Percentiles rank a stretch among this genome's conserved stretches.
phyloP scores from a whole-genome alignment of 257 asterid species.

The Nyctanthes arbortristis region DNA sequence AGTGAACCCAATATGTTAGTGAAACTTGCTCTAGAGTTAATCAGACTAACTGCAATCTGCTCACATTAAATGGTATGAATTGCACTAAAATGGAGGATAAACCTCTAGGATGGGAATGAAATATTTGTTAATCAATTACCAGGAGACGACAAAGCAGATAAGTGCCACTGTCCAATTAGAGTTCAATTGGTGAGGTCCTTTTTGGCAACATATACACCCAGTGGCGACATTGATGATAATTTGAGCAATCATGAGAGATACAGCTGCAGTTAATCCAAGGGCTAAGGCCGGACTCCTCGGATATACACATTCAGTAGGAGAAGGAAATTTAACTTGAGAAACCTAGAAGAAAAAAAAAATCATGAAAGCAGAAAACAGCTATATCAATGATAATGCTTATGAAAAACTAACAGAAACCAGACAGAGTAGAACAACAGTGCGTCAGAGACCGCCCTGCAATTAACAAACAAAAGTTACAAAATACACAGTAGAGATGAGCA shows the following conservation, averaged over 20 bases:
- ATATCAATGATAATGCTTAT: background rate
- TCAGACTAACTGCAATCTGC: background rate
- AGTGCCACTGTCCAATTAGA: conserved; percentile 73
- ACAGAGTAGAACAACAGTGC: background rate
- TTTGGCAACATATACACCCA: conserved; percentile 84
- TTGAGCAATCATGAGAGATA: conserved; percentile 81
- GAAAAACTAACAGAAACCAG: background rate
- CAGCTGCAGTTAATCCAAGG: conserved; percentile 78
- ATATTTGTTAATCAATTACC: conserved; percentile 48
- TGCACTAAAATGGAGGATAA: background rate
- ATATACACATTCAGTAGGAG: conserved; percentile 73
- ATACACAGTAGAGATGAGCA: background rate
- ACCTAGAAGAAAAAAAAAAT: conserved; percentile 47
- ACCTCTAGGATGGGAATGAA: background rate
- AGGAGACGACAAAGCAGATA: conserved; percentile 75
- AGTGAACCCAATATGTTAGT: background rate
- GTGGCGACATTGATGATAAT: conserved; percentile 67
- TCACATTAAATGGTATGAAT: background rate
- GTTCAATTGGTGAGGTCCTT: conserved; percentile 58
- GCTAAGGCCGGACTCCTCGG: conserved; percentile 87
- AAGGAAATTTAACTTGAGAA: conserved; percentile 56
- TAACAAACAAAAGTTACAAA: background rate
- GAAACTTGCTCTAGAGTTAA: background rate
- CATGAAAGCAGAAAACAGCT: background rate
- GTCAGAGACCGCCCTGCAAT: too few species aligned